A percentile compares a stretch with the other conserved stretches of the same genome.
Conservation (phyloP, 371 early-diverging fungal species). For the Circinella umbellata region DNA sequence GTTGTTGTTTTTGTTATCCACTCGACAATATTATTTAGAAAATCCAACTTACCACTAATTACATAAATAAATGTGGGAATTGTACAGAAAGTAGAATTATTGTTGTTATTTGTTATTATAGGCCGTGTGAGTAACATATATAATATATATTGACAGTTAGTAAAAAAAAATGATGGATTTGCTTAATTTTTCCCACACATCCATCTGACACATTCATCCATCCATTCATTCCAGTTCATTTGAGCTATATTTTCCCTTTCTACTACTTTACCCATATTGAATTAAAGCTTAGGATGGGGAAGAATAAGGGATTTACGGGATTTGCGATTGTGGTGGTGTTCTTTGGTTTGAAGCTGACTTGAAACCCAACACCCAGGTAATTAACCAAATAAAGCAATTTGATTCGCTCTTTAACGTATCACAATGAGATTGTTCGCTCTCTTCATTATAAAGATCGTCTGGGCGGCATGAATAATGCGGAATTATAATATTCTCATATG, state of each 20-base stretch:
- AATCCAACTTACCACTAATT: constrained; percentile 7
- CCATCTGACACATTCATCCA: neutral
- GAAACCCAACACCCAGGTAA: too few species aligned
- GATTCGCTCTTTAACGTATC: neutral
- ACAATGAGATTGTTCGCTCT: too few species aligned
- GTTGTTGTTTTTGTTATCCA: too few species aligned
- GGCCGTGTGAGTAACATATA: neutral
- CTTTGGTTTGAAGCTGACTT: too few species aligned
- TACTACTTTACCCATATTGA: constrained; percentile 7
- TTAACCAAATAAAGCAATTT: neutral
- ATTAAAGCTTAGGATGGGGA: neutral
- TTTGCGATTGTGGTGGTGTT: too few species aligned
- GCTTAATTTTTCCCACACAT: constrained; percentile 1
- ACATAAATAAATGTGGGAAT: neutral
- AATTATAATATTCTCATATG: too few species aligned
- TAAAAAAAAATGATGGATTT: neutral
- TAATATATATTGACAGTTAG: neutral
- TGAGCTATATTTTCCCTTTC: neutral
- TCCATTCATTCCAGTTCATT: neutral
- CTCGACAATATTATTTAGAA: neutral
- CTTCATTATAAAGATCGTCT: too few species aligned
- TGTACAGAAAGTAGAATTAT: neutral
- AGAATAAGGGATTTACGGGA: neutral
- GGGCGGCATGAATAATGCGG: too few species aligned
- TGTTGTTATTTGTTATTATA: constrained; percentile 4